Base-by-base conservation (phyloP, 1,139 yeast species). In the Diutina catenulata region DNA sequence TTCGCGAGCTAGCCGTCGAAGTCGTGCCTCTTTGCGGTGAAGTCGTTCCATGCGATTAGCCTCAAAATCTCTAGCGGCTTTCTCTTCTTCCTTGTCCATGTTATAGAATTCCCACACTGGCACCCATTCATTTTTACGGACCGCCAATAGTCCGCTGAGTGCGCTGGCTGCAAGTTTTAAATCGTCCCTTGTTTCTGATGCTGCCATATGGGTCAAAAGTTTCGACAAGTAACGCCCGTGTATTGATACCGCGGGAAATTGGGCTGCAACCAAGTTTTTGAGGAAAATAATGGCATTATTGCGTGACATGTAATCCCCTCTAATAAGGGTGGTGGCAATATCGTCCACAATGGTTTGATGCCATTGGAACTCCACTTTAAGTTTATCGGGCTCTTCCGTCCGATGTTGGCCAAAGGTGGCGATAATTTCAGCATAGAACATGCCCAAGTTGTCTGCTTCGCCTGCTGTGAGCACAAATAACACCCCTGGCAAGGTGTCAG, bases 401-500 rank as follows among this genome's bases (percentile, higher is more conserved):
- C 20, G 51, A 52, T 19, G 57, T 49, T 2, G 59, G 57, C 76
- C 80, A 70, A 11, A 50, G 45, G 33, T 62, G 59, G 25, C 37
- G 80, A 60, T 14, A 57, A 59, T 45, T 33, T 74, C 76, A 11
- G 76, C 67, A 48, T 76, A 71, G 48, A 88, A 87, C 19, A 84
- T 56, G 2, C 95, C 95, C 33, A 86, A 54, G 52, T 83, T 82
- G 49, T 87, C 95, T 0, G 94, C 78, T 52, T 88, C 95, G 6
- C 68, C 57, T 1, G 86, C 71, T 0, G 95, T 82, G 38, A 78
- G 71, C 2, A 93, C 76, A 48, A 74, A 79, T 15, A 87, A 52
- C 1, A 84, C 68, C 3, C 80, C 74, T 42, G 69, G 68, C 21
- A 82, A 54, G 13, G 79, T 57, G 4, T 69, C 62, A 5, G 63